Evolutionary conservation across 768 basidiomycete species (phyloP), one percentile per base, ranked within the genome.

Genomic region (Boletus reticulatus): DNA sequence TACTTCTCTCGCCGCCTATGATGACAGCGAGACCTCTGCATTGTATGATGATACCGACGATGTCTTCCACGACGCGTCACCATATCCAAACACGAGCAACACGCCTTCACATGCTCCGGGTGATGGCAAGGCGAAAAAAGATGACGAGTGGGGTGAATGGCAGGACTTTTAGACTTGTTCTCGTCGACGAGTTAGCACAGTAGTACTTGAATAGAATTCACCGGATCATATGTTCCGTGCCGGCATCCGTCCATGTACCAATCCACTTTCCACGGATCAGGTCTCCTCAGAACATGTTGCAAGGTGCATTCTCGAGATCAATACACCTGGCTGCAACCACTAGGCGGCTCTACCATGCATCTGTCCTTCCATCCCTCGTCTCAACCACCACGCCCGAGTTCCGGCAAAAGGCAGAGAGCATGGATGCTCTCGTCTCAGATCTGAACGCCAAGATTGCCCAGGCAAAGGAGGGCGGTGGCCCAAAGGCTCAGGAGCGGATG

Each of bases 101-200:
- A 37, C 54, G 4, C 19, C 52, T 13, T 38, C 55, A 32, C 62
- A 52, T 27, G 16, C 61, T 27, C 34, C 58, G 32, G 48, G 55
- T 31, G 45, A 54, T 24, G 46, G 55, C 6, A 57, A 65, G 27
- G 58, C 67, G 32, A 64, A 73, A 19, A 76, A 77, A 66, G 76
- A 76, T 48, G 82, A 79, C 58, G 83, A 82, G 41, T 90, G 89
- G 84, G 84, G 86, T 58, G 88, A 88, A 47, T 91, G 89, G 89
- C 85, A 90, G 70, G 87, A 89, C 67, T 90, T 90, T 62, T 91
- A 82, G 75, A 52, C 47, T 39, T 36, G 41, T 19, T 12, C 34
- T 36, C 34, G 9, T 29, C 9, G 24, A 24, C 24, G 24, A 34
- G 32, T 11, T 34, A 34, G 32, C 14, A 36, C 34, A 11, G 34